These are phyloP conservation scores for Elaeis oleifera DNA, from an alignment of 202 grass and related monocot genomes.

Conservation along the genomic window DNA sequence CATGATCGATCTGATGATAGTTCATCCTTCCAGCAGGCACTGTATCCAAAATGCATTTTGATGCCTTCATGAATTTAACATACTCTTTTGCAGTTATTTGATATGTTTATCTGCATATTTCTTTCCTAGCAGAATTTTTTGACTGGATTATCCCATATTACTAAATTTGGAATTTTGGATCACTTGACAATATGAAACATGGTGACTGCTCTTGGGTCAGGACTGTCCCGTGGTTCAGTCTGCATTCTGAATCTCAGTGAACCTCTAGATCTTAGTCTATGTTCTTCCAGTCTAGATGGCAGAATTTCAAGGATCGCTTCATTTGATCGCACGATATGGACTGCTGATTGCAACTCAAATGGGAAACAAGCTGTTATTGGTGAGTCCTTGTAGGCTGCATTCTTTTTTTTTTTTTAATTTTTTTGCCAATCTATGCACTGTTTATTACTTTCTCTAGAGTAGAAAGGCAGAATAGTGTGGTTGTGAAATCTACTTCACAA, in stretches of 20 bases:
- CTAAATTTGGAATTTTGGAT: slow-evolving; percentile 28
- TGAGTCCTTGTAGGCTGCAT: slow-evolving; percentile 30
- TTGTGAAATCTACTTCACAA: too few relatives aligned
- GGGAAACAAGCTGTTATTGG: slow-evolving; percentile 56
- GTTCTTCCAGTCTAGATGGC: slow-evolving; percentile 13
- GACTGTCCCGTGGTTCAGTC: slow-evolving; percentile 45
- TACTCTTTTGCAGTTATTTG: neutral
- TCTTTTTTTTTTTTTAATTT: neutral
- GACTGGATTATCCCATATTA: neutral
- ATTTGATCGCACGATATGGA: slow-evolving; percentile 60
- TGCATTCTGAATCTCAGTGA: slow-evolving; percentile 49
- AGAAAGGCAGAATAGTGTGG: too few relatives aligned
- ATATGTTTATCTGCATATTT: slow-evolving; percentile 10
- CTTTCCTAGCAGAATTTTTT: neutral
- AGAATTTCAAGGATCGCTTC: slow-evolving; percentile 28
- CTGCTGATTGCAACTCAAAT: slow-evolving; percentile 54
- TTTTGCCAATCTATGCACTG: neutral
- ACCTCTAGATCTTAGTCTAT: slow-evolving; percentile 20
- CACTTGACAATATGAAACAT: slow-evolving; percentile 77
- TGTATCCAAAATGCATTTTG: slow-evolving; percentile 44
- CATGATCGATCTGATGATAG: slow-evolving; percentile 16
- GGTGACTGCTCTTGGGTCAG: slow-evolving; percentile 68
- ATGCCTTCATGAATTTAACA: slow-evolving; percentile 12
- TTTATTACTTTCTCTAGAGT: neutral
- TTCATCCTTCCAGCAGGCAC: slow-evolving; percentile 31